Conservation (phyloP, 345 rosid genomes). For the Clausena lansium region DNA sequence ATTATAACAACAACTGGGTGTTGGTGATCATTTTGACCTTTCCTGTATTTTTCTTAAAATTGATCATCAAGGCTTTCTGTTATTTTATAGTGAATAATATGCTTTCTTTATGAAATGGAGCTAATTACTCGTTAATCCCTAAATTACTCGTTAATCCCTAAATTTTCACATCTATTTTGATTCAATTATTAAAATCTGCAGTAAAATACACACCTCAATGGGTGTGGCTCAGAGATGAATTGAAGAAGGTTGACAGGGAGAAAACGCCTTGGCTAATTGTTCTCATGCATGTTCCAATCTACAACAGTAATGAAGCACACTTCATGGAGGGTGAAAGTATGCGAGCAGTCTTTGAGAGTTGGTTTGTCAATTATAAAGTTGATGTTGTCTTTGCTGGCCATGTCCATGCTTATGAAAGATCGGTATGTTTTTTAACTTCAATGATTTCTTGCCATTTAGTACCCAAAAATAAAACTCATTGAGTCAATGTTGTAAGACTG, state of each 20-base stretch:
- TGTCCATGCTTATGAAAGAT: constrained; percentile 99
- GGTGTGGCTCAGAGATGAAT: constrained; percentile 71
- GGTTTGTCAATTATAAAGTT: constrained; percentile 69
- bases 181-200: constrained; percentile 29
- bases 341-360: constrained; percentile 73
- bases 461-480: background rate
- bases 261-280: constrained; percentile 96
- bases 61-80: background rate
- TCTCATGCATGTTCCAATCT: constrained; percentile 83
- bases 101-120: background rate
- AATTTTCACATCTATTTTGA: constrained; percentile 4
- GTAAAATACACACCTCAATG: constrained; percentile 94
- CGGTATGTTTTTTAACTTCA: constrained; percentile 45
- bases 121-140: background rate
- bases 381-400: constrained; percentile 92
- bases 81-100: background rate
- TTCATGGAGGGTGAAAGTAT: constrained; percentile 97
- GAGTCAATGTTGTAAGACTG: background rate
- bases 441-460: background rate
- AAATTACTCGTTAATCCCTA: no score
- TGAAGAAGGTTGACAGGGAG: constrained; percentile 78
- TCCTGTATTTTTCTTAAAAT: background rate
- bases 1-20: background rate
- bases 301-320: constrained; percentile 86
- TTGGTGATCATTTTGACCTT: background rate